Conservation (phyloP, 257 asterid genomes). For the Fraxinus excelsior region DNA sequence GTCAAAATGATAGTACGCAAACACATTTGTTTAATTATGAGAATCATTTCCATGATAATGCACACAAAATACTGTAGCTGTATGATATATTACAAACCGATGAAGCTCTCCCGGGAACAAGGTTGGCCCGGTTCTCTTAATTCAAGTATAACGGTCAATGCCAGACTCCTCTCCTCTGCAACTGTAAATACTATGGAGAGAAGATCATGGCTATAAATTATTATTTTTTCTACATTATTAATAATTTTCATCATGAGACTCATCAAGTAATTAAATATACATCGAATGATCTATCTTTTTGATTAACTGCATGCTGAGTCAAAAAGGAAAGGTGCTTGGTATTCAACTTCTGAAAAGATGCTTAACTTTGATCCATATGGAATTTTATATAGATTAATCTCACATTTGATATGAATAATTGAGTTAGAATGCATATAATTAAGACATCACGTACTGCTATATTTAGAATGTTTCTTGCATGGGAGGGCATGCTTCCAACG, state of each 20-base stretch:
- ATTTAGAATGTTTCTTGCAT: background rate
- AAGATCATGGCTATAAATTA: conserved; percentile 2
- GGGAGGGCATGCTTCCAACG: background rate
- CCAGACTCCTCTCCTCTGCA: conserved; percentile 18
- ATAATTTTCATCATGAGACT: background rate
- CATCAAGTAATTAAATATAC: background rate
- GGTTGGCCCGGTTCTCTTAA: conserved; percentile 20
- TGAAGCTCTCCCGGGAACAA: background rate
- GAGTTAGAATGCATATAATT: background rate
- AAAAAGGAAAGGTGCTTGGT: conserved; percentile 40
- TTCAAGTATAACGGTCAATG: conserved; percentile 20
- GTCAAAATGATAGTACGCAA: background rate
- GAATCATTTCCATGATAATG: background rate
- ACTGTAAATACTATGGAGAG: background rate
- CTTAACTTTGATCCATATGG: background rate
- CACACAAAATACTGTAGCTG: background rate
- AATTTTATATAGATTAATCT: background rate
- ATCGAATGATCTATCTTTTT: conserved; percentile 23
- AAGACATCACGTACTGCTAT: background rate
- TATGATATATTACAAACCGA: background rate
- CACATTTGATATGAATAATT: background rate
- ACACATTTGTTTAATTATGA: background rate
- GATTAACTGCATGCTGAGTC: conserved; percentile 50
- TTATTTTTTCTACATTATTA: background rate
- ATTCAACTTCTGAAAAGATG: conserved; percentile 28